Conservation (phyloP, 441 rosid genomes). For the Erysimum cheiri region DNA sequence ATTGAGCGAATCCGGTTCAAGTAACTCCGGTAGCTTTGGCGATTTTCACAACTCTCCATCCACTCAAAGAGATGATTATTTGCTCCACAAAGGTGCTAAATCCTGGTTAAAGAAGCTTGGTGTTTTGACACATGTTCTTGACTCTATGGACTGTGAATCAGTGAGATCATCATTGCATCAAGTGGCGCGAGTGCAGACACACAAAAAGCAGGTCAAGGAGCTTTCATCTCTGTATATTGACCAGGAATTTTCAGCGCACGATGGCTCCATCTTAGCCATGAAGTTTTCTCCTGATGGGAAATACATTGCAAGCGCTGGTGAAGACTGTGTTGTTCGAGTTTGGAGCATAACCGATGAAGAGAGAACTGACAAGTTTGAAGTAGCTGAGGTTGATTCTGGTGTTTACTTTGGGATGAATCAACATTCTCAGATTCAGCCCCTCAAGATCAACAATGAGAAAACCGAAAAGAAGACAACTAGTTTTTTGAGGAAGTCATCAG, state of each 20-base stretch:
- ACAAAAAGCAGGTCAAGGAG: constrained; percentile 69
- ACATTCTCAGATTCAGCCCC: constrained; percentile 54
- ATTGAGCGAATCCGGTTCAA: constrained; percentile 26
- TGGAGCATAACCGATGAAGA: constrained; percentile 81
- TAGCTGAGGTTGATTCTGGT: constrained; percentile 63
- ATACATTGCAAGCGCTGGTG: constrained; percentile 84
- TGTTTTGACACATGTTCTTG: constrained; percentile 39
- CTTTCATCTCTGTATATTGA: constrained; percentile 71
- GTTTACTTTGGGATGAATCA: constrained; percentile 72
- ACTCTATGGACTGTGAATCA: constrained; percentile 19
- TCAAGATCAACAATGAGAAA: constrained; percentile 53
- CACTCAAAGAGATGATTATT: constrained; percentile 2
- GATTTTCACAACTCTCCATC: constrained; percentile 17
- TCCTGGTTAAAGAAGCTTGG: constrained; percentile 40
- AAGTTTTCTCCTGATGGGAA: constrained; percentile 86
- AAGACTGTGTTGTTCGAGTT: constrained; percentile 75
- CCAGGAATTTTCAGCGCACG: constrained; percentile 79
- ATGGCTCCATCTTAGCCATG: constrained; percentile 82
- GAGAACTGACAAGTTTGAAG: constrained; percentile 52
- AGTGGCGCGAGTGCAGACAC: constrained; percentile 58
- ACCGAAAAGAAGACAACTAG: constrained; percentile 54
- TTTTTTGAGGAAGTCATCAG: constrained; percentile 51
- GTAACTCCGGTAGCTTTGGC: constrained; percentile 30
- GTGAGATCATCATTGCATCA: constrained; percentile 44
- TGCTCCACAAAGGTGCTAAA: constrained; percentile 21